Evolutionary conservation across 2,329 filamentous ascomycete species (phyloP).

Genomic region (Calonectria montana): DNA sequence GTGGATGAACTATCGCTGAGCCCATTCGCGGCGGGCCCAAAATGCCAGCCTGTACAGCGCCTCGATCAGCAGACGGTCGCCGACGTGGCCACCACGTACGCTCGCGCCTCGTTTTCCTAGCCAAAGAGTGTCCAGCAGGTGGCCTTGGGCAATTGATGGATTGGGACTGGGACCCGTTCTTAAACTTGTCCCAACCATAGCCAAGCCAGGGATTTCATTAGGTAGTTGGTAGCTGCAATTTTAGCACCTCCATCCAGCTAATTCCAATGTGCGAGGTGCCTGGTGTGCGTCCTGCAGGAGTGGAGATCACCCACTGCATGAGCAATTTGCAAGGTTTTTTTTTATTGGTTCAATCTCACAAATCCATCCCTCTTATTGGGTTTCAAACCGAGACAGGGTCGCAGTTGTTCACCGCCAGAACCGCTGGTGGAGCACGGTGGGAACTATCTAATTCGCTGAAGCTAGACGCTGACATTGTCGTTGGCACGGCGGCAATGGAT

Average conservation of each 20-base stretch:
- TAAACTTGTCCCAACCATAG: too few species aligned
- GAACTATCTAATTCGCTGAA: too few species aligned
- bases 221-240: too few species aligned
- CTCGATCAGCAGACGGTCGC: neutral
- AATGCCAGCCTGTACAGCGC: neutral
- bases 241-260: neutral
- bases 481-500: too few species aligned
- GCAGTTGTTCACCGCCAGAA: too few species aligned
- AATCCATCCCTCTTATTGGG: neutral
- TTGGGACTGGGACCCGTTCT: too few species aligned
- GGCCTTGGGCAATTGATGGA: too few species aligned
- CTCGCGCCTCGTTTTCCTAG: neutral
- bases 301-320: neutral
- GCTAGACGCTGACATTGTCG: too few species aligned
- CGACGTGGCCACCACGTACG: neutral
- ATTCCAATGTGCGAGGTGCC: neutral
- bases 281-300: neutral
- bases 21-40: neutral
- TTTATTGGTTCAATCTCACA: neutral
- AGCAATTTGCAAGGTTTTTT: neutral
- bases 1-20: neutral
- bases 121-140: neutral
- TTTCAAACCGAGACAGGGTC: neutral
- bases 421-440: too few species aligned
- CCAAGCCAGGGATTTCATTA: neutral